Evolutionary conservation across 1,284 basidiomycete genomes (phyloP), one percentile per base, ranked within the genome.

Genomic region (Cryptococcus sp.): DNA sequence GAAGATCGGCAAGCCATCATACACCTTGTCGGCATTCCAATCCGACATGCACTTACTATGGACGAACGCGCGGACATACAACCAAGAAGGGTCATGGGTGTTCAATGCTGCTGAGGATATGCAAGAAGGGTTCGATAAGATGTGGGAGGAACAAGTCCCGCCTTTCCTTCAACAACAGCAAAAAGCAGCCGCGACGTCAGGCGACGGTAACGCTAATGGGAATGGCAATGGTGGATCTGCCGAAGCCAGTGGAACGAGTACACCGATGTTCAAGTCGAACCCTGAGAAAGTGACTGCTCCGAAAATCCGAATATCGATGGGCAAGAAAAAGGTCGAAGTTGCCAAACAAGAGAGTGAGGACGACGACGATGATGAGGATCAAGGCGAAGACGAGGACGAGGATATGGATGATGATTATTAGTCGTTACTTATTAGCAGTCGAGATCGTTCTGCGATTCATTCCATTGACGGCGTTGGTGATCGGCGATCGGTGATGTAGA

Each of bases 31-130:
- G 39, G 81, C 84, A 50, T 93, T 88, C 81, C 83, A 84, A 54
- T 85, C 86, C 51, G 94, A 98, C 78, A 91, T 91, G 67, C 75
- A 80, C 62, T 84, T 93, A 52, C 93, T 98, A 88, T 95, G 95
- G 78, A 84, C 86, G 74, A 99, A 99, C 73, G 94, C 95, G 5
- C 86, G 89, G 71, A 89, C 86, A 44, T 95, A 93, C 81, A 91
- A 94, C 77, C 53, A 73, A 55, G 73, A 76, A 53, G 77, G 70
- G 1, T 92, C 90, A 0, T 89, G 91, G 88, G 93, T 98, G 31
- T 96, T 93, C 80, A 84, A 90, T 65, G 93, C 97, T 65, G 93
- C 95, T 2, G 87, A 91, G 54, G 88, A 90, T 79, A 91, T 95
- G 87, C 88, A 93, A 80, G 88, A 87, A 70, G 87, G 88, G 50